Conservation (phyloP, 2,329 filamentous ascomycete genomes). For the Apiospora marii region DNA sequence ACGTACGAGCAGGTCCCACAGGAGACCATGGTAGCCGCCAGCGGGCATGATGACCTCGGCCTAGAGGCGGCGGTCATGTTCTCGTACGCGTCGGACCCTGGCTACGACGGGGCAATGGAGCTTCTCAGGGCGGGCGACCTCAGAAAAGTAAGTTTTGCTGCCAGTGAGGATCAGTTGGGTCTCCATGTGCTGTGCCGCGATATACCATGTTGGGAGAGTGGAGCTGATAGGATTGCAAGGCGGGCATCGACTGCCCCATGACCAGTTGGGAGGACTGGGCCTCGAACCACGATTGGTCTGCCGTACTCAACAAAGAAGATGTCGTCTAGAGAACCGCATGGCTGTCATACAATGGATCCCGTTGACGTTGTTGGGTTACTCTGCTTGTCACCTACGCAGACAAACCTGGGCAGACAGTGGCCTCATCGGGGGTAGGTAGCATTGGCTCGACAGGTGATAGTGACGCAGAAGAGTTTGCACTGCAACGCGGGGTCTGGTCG, state of each 20-base stretch:
- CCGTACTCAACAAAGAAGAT: not conserved
- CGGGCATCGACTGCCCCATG: slow-evolving; percentile 16
- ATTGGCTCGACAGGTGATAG: not conserved
- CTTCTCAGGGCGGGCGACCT: slow-evolving; percentile 54
- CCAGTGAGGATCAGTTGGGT: not conserved
- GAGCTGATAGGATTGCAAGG: slow-evolving; percentile 9
- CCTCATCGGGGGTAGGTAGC: not conserved
- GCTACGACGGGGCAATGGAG: slow-evolving; percentile 56
- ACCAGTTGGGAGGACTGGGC: slow-evolving; percentile 20
- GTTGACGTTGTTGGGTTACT: slow-evolving; percentile 1
- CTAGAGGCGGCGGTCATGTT: slow-evolving; percentile 57
- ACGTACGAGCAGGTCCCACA: slow-evolving; percentile 49
- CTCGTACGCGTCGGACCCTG: slow-evolving; percentile 54
- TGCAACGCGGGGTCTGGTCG: not conserved
- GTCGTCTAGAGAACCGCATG: not conserved
- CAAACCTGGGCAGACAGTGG: not conserved
- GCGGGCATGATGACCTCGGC: slow-evolving; percentile 50
- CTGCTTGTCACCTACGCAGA: not conserved
- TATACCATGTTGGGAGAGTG: not conserved
- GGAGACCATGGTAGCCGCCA: slow-evolving; percentile 49
- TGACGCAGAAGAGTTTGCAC: not conserved
- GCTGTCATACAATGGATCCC: not conserved
- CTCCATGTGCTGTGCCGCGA: not conserved
- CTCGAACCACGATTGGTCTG: not conserved
- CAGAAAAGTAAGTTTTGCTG: slow-evolving; percentile 45